Base-by-base conservation (phyloP, 2,329 filamentous ascomycete species). In the Penicillium brevicompactum region DNA sequence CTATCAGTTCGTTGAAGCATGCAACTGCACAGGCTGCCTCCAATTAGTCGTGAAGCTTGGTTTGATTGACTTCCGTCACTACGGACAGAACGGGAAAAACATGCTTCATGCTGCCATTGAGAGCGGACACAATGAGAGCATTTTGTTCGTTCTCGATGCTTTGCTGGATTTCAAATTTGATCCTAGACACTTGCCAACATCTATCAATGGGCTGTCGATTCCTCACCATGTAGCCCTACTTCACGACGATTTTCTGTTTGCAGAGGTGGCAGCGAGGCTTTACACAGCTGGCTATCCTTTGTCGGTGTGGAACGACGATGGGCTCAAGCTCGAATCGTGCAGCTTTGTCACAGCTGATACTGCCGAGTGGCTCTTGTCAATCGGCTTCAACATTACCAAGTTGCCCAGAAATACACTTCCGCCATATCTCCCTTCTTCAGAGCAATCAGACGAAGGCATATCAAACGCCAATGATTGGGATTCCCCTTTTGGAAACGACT, bases 391-490 rank as follows among this genome's bases (percentile, higher is more conserved):
- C 24, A 51, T 51, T 22, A 38, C 49, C 5, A 38, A 46, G 21
- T 31, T 51, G n/a, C 42, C 49, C 8, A 51, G 49, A 30, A 46
- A 51, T 14, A 51, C 49, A 10, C 41, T 51, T 14, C 49, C 49
- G 24, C 41, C 21, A 8, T 50, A 43, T 30, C 32, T 51, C 13
- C 49, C 49, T 6, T 31, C 24, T 31, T 9, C 13, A 10, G 27
- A 1, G n/a, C 32, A 4, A 5, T 21, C n/a, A 18, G 34, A 37
- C 5, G 49, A 46, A 7, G 34, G 24, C 3, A 7, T n/a, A 37
- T 21, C 31, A 4, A 27, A 21, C 5, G 30, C 6, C 10, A n/a
- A 30, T n/a, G 31, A 38, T 4, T 46, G 31, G 34, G n/a, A 14
- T n/a, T 37, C 11, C n/a, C 13, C 14, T n/a, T n/a, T n/a, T 14